Evolutionary conservation across 2,329 filamentous ascomycete genomes (phyloP).

Genomic region (Colletotrichum sp.): DNA sequence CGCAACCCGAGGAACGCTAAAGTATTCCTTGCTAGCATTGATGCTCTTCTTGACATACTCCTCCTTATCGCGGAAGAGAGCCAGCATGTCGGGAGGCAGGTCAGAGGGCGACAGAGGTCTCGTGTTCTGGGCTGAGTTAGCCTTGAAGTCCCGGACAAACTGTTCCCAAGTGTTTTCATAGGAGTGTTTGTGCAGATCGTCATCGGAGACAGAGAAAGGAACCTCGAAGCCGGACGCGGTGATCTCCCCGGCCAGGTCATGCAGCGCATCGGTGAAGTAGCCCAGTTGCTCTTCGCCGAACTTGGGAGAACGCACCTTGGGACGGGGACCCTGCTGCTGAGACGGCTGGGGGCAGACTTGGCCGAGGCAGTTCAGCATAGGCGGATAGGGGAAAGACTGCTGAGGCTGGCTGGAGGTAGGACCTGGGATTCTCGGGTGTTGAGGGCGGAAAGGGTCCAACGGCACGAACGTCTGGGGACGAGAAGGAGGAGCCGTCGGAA

Average conservation of each 20-base stretch:
- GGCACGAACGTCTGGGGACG: neutral
- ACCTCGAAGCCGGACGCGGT: neutral
- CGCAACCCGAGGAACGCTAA: neutral
- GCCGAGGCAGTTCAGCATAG: neutral
- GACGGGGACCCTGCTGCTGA: neutral
- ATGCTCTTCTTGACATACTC: neutral
- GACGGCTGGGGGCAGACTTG: neutral
- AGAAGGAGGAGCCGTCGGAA: too few relatives aligned
- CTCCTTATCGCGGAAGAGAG: neutral
- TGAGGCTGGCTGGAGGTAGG: neutral
- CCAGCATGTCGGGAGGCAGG: neutral
- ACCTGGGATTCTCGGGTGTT: neutral
- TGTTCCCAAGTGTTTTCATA: neutral
- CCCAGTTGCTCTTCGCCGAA: neutral
- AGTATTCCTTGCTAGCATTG: neutral
- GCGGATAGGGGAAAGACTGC: neutral
- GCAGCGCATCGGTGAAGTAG: neutral
- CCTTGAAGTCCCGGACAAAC: neutral
- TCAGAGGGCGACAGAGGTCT: neutral
- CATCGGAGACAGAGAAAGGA: neutral
- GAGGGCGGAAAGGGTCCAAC: neutral
- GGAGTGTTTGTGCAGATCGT: neutral
- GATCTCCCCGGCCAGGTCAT: neutral
- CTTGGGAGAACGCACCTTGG: neutral
- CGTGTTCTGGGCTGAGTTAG: neutral